Evolutionary conservation across 768 basidiomycete species (phyloP).

Genomic region (Pilatotrama ljubarskyi): DNA sequence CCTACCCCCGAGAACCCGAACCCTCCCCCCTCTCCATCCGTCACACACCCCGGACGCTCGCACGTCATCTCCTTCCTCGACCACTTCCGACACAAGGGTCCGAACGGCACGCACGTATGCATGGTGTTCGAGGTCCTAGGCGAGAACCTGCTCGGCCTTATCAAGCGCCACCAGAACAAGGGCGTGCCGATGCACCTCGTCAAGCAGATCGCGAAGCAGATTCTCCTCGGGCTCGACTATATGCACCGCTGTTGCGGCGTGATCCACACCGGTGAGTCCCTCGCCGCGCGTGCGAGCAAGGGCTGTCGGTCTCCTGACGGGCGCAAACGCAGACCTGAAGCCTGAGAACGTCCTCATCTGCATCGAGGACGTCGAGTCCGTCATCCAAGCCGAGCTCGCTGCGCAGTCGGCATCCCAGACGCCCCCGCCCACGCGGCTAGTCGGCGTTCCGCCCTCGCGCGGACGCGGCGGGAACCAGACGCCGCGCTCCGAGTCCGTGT

Average conservation of each 20-base stretch:
- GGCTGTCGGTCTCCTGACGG: neutral
- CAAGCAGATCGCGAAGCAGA: constrained; percentile 95
- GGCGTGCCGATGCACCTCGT: constrained; percentile 93
- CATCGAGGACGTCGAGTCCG: constrained; percentile 94
- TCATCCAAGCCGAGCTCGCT: constrained; percentile 83
- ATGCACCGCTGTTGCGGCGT: constrained; percentile 97
- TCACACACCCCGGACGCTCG: constrained; percentile 82
- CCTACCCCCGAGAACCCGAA: constrained; percentile 50
- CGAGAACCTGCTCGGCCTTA: constrained; percentile 92
- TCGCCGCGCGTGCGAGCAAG: neutral
- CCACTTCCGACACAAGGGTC: constrained; percentile 95
- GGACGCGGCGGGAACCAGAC: constrained; percentile 97
- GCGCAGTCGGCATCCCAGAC: constrained; percentile 46
- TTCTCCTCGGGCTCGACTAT: constrained; percentile 93
- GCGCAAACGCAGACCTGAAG: constrained; percentile 68
- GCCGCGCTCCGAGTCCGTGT: constrained; percentile 75
- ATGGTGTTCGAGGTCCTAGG: constrained; percentile 99
- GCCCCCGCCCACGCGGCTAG: constrained; percentile 59
- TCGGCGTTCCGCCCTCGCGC: constrained; percentile 91
- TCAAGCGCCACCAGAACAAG: constrained; percentile 98
- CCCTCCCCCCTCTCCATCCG: constrained; percentile 55
- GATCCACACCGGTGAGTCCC: constrained; percentile 82
- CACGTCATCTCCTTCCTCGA: constrained; percentile 98
- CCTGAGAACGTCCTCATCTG: constrained; percentile 97
- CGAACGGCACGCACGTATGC: constrained; percentile 96